A percentile compares a stretch with the other conserved stretches of the same genome.
Conservation (phyloP, 106 monocot species). For the Dendrobium catenatum region DNA sequence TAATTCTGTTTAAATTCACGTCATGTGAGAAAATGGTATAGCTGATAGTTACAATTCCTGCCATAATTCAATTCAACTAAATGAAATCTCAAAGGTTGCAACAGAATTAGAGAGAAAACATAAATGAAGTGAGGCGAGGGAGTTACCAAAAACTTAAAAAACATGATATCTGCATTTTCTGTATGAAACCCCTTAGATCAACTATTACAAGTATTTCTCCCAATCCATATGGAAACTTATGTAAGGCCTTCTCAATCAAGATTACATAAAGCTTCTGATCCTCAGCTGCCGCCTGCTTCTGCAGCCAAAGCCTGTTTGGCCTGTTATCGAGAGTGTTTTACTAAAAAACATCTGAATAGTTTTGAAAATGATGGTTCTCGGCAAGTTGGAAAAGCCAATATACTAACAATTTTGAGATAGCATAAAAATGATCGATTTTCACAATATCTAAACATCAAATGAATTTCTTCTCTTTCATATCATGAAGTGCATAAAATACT, state of each 20-base stretch:
- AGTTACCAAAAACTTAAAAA: conserved; percentile 78
- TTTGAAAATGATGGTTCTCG: not conserved
- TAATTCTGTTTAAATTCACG: too few relatives aligned
- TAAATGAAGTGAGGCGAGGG: not conserved
- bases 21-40: too few relatives aligned
- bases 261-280: conserved; percentile 77
- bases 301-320: conserved; percentile 28
- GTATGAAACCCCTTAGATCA: conserved; percentile 54
- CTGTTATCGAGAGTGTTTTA: conserved; percentile 14
- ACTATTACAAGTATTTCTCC: conserved; percentile 77
- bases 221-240: conserved; percentile 58
- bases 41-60: too few relatives aligned
- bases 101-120: not conserved
- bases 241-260: conserved; percentile 81
- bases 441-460: not conserved
- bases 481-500: not conserved
- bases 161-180: conserved; percentile 68
- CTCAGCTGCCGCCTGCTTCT: conserved; percentile 67
- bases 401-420: not conserved
- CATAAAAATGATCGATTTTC: not conserved
- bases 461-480: not conserved
- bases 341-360: not conserved
- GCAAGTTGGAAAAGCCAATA: not conserved
- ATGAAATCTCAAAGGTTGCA: not conserved
- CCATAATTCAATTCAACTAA: not conserved